Evolutionary conservation across 345 rosid genomes (phyloP).

Genomic region (Aethionema arabicum): DNA sequence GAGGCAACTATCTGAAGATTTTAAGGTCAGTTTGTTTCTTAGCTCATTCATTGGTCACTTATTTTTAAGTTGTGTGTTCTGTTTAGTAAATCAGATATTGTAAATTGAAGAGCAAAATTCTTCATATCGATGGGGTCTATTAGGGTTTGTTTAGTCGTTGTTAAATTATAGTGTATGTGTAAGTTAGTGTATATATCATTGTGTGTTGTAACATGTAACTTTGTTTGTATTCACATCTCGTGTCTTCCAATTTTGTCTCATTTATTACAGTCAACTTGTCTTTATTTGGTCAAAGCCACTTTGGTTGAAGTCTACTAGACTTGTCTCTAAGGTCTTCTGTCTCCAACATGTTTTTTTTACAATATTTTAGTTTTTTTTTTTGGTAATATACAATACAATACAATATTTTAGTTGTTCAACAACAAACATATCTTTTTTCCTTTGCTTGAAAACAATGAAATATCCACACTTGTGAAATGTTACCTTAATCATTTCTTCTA

Average conservation of each 20-base stretch:
- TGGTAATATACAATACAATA: no score
- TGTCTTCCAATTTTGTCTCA: neutral
- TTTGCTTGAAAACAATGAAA: no score
- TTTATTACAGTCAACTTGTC: neutral
- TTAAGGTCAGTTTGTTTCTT: neutral
- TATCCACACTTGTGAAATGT: no score
- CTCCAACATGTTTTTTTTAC: neutral
- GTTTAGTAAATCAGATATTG: neutral
- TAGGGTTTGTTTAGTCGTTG: neutral
- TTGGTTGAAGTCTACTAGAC: neutral
- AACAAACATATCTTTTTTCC: no score
- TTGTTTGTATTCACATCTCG: constrained; percentile 1
- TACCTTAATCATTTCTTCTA: no score
- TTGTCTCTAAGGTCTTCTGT: no score
- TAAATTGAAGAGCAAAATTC: constrained; percentile 7
- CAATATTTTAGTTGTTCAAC: no score
- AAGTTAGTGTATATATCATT: neutral
- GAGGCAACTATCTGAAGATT: neutral
- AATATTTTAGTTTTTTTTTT: no score
- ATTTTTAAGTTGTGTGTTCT: constrained; percentile 14
- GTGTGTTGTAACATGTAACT: no score
- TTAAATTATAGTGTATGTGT: constrained; percentile 3
- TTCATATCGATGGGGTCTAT: neutral
- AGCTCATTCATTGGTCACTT: constrained; percentile 16
- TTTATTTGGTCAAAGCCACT: constrained; percentile 2